Percentiles rank a stretch among this genome's conserved stretches.
Evolutionary conservation across 2,329 filamentous ascomycete species (phyloP).

Genomic region (Sclerotinia glacialis): DNA sequence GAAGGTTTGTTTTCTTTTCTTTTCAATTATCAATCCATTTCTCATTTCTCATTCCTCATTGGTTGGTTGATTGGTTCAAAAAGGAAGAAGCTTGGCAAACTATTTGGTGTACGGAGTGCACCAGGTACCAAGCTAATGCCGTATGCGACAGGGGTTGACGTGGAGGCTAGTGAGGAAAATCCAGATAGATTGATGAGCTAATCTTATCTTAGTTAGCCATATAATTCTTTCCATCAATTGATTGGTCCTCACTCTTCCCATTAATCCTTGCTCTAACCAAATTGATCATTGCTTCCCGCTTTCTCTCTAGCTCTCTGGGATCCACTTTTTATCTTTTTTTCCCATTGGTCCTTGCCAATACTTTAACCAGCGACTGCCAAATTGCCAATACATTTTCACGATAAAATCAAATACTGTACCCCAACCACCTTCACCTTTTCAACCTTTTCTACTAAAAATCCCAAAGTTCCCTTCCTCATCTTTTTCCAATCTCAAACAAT

Average conservation of each 20-base stretch:
- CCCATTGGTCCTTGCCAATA: background rate
- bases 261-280: background rate
- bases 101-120: background rate
- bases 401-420: conserved; percentile 12
- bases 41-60: too few species aligned
- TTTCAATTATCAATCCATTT: background rate
- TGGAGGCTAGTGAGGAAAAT: background rate
- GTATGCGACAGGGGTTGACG: background rate
- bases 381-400: background rate
- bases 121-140: background rate
- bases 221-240: background rate
- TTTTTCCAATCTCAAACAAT: background rate
- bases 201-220: background rate
- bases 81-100: conserved; percentile 1
- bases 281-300: background rate
- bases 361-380: background rate
- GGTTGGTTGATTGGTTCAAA: background rate
- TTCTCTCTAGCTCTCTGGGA: background rate
- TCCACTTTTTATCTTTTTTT: background rate
- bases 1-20: too few species aligned
- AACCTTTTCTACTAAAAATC: background rate
- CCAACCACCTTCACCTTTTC: conserved; percentile 12
- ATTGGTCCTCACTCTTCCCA: background rate
- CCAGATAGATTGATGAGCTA: conserved; percentile 3
- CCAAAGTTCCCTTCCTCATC: background rate